Base-by-base conservation (phyloP, 371 early-diverging fungal genomes). In the Batrachochytrium dendrobatidis region DNA sequence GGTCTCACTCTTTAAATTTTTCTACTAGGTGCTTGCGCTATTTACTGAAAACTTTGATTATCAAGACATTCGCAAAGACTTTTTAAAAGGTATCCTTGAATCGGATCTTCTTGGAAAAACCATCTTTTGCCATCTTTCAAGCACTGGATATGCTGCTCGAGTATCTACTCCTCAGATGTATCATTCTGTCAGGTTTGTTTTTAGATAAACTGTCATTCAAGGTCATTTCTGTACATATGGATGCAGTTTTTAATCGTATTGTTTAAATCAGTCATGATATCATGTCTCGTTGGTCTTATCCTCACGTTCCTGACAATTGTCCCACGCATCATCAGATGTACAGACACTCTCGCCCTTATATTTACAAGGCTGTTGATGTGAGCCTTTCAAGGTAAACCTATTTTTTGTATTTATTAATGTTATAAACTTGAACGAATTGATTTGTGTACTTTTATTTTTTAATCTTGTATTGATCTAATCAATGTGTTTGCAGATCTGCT, bases 1-100 rank as follows among this genome's bases (percentile, higher is more conserved):
- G n/a, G n/a, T n/a, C n/a, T n/a, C n/a, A n/a, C n/a, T n/a, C n/a
- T n/a, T n/a, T n/a, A n/a, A n/a, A n/a, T n/a, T n/a, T n/a, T n/a
- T 34, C n/a, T 46, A 12, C 25, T 25, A 82, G 82, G 91, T 93
- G 0, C 90, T 90, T n/a, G 89, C 94, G 3, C 75, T 95, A 52
- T 95, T 95, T 61, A 89, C 91, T 3, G 96, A 97, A 64, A 95
- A 95, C 76, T 95, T 95, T 72, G 98, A 97, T 74, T 96, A 94
- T 79, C 94, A 94, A 69, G 83, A 85, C 39, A 76, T 95, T 46
- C 83, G 94, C 25, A 75, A 78, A 22, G 92, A 97, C 69, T 97
- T 97, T 72, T 87, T 95, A 12, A 83, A 86, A 33, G 95, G 94
- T 49, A 88, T 95, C 50, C 66, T 95, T 59, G 88, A 87, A 33